These are phyloP conservation scores for Dioscorea zingiberensis DNA, from an alignment of 106 monocot species.

Conservation along the genomic window DNA sequence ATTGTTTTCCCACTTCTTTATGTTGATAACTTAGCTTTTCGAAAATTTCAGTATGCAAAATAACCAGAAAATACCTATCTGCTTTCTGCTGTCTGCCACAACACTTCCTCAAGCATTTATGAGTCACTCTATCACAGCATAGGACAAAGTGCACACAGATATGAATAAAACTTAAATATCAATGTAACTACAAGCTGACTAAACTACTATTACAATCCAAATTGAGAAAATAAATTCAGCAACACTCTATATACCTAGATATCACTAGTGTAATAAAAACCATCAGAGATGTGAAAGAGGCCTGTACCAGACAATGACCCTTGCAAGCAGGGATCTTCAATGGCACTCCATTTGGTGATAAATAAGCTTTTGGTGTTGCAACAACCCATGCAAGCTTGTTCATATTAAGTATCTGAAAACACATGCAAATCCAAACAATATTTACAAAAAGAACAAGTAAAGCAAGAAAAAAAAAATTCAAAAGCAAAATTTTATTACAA, in stretches of 20 bases:
- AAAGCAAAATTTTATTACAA: not conserved
- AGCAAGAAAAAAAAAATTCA: not conserved
- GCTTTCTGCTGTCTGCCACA: too few relatives aligned
- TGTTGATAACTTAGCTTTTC: too few relatives aligned
- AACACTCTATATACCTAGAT: not conserved
- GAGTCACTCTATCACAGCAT: too few relatives aligned
- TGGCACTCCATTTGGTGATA: constrained; percentile 52
- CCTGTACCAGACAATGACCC: constrained; percentile 81
- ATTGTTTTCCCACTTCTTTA: too few relatives aligned
- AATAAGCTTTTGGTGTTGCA: constrained; percentile 48
- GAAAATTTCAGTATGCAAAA: too few relatives aligned
- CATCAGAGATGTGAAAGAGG: not conserved
- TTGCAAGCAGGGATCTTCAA: constrained; percentile 81
- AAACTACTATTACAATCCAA: too few relatives aligned
- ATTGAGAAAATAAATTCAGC: not conserved
- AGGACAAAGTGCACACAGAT: not conserved
- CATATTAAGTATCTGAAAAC: constrained; percentile 70
- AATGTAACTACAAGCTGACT: too few relatives aligned
- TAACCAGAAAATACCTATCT: too few relatives aligned
- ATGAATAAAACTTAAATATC: not conserved
- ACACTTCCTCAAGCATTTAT: too few relatives aligned
- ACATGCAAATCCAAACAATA: not conserved
- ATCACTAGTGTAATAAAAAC: not conserved
- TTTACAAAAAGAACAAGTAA: not conserved
- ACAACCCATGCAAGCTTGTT: constrained; percentile 77